Percentiles rank a stretch among this genome's conserved stretches.
Evolutionary conservation across 1,284 basidiomycete genomes (phyloP).

Genomic region (Cutaneotrichosporon sp.): DNA sequence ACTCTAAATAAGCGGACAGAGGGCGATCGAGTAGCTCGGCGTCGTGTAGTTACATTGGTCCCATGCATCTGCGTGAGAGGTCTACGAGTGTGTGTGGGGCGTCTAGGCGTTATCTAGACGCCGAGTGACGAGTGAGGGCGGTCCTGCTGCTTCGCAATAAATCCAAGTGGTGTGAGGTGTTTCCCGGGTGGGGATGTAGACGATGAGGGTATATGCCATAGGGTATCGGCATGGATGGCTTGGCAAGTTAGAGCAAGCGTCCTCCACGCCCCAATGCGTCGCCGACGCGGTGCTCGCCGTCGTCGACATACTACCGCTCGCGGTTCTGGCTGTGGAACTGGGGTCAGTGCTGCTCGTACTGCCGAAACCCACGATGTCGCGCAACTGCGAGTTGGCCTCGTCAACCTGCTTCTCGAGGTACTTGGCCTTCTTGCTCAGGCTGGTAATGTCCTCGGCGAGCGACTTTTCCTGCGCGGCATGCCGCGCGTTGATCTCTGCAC

Average conservation of each 20-base stretch:
- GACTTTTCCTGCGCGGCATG: slow-evolving; percentile 71
- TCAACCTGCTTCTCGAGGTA: slow-evolving; percentile 86
- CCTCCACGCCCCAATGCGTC: too few relatives aligned
- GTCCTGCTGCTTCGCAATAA: too few relatives aligned
- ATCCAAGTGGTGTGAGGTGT: too few relatives aligned
- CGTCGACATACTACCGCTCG: slow-evolving; percentile 10
- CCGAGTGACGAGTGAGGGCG: too few relatives aligned
- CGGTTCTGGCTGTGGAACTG: slow-evolving; percentile 47
- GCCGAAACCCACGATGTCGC: slow-evolving; percentile 66
- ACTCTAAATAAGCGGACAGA: too few relatives aligned
- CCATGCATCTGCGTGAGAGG: slow-evolving; percentile 21
- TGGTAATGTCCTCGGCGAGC: slow-evolving; percentile 70
- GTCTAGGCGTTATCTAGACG: too few relatives aligned
- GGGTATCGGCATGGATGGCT: too few relatives aligned
- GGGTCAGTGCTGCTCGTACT: slow-evolving; percentile 3
- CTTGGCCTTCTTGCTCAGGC: slow-evolving; percentile 67
- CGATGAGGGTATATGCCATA: slow-evolving; percentile 1
- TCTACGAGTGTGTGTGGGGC: neutral
- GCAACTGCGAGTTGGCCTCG: slow-evolving; percentile 75
- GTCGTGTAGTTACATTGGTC: slow-evolving; percentile 17
- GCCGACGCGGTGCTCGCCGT: too few relatives aligned
- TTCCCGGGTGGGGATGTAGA: too few relatives aligned
- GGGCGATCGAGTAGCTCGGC: slow-evolving; percentile 4
- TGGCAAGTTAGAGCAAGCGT: too few relatives aligned
- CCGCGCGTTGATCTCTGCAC: slow-evolving; percentile 67